These are phyloP conservation scores for Yarrowia sp. DNA, from an alignment of 805 yeast genomes.

Conservation along the genomic window DNA sequence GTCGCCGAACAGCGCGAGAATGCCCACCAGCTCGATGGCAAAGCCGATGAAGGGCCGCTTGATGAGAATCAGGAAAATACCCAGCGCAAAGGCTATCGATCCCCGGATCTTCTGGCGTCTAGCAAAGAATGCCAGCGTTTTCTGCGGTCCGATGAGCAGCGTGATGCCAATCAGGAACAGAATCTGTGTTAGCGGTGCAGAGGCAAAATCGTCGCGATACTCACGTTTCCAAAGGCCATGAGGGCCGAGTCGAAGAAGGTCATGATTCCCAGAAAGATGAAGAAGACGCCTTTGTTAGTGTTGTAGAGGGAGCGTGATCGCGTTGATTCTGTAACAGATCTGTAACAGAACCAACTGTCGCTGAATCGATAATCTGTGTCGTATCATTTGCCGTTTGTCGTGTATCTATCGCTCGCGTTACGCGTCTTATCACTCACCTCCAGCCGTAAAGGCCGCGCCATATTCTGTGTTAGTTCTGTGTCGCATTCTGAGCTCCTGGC, in stretches of 20 bases:
- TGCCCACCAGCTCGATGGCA: constrained; percentile 81
- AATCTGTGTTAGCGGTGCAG: constrained; percentile 41
- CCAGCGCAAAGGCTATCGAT: constrained; percentile 70
- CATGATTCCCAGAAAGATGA: constrained; percentile 77
- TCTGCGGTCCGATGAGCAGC: constrained; percentile 82
- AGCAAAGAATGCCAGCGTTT: constrained; percentile 77
- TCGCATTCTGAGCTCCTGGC: too few relatives aligned
- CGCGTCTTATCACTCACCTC: constrained; percentile 47
- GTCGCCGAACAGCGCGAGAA: constrained; percentile 86
- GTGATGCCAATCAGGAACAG: constrained; percentile 77
- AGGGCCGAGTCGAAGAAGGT: constrained; percentile 86
- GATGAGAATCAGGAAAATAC: constrained; percentile 69
- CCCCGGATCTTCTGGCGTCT: constrained; percentile 87
- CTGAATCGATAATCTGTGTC: too few relatives aligned
- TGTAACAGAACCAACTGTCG: too few relatives aligned
- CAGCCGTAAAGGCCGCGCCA: constrained; percentile 90
- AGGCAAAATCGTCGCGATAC: too few relatives aligned
- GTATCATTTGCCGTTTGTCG: too few relatives aligned
- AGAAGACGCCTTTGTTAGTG: constrained; percentile 50
- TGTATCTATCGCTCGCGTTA: too few relatives aligned
- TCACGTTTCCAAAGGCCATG: constrained; percentile 78
- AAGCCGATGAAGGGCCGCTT: constrained; percentile 85
- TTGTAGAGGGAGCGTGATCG: not conserved
- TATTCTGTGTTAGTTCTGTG: constrained; percentile 52
- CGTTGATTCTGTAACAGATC: too few relatives aligned